Evolutionary conservation across 345 rosid species (phyloP), one percentile per base, ranked within the genome.

Genomic region (Sonneratia alba): DNA sequence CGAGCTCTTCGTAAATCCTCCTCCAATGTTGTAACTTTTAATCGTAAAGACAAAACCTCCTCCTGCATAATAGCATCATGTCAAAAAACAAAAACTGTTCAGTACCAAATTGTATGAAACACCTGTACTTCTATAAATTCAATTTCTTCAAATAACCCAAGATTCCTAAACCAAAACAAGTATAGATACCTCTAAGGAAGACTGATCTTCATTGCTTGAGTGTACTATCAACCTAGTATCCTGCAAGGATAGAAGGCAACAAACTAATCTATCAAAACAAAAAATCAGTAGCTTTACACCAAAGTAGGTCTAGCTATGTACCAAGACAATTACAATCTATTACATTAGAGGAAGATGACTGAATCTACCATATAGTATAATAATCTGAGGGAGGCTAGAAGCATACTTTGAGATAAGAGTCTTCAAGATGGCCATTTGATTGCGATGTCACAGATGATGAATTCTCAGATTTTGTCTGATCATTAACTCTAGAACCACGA

Each of bases 1-100:
- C 83, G 91, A 74, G 86, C 86, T 86, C 87, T 92, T 69, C 80
- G 80, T 67, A 92, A 80, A 36, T 92, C 98, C 77, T 92, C 99
- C 85, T 92, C 98, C 72, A 96, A 76, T 19, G 77, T 70, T 70
- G 83, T 77, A 70, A 89, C 89, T 82, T 84, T 96, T 27, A 81
- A 84, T 64, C 83, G 87, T 75, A 96, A 77, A 67, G 94, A 85
- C 74, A 74, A 59, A 62, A 87, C 77, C 75, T 92, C 93, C 65
- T 92, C 98, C 98, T 94, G 82, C 67, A 78, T 75, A 67, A 69
- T 78, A 79, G 36, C 62, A 36, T 67, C 74, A 73, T 77, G 8
- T 12, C 66, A 45, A 36, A 22, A 66, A 42, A 27, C 53, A 22
- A n/a, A 57, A 57, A n/a, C 3, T 57, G 34, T 62, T 9, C 6